phyloP scores from a whole-genome alignment of 176 grass and related monocot genomes.

The Cocos nucifera region DNA sequence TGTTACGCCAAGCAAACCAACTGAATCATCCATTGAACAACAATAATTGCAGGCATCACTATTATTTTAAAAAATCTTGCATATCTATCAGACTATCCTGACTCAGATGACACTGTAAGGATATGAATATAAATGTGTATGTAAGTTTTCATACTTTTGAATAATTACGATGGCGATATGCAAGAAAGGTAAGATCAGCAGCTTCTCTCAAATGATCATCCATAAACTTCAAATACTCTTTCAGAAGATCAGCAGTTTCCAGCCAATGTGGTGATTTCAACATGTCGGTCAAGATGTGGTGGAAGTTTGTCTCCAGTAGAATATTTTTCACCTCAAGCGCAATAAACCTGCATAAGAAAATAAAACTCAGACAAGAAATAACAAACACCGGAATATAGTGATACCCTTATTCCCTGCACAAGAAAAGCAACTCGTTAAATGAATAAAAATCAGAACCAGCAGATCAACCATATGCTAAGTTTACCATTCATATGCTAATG shows the following conservation, averaged over 20 bases:
- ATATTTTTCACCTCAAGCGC: slow-evolving; percentile 96
- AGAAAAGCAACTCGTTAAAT: slow-evolving; percentile 10
- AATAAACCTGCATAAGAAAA: slow-evolving; percentile 50
- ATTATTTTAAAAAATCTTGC: too few species aligned
- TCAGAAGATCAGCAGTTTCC: slow-evolving; percentile 66
- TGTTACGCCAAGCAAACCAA: too few species aligned
- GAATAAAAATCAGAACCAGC: slow-evolving; percentile 3
- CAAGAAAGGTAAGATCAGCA: slow-evolving; percentile 87
- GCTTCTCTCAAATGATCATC: slow-evolving; percentile 97
- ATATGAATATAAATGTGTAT: too few species aligned
- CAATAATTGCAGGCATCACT: too few species aligned
- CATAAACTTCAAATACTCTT: slow-evolving; percentile 92
- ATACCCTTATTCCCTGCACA: neutral
- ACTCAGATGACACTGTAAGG: too few species aligned
- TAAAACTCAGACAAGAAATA: slow-evolving; percentile 14
- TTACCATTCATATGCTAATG: slow-evolving; percentile 85
- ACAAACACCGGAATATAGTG: neutral
- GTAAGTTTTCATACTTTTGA: slow-evolving; percentile 45
- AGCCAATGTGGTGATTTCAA: slow-evolving; percentile 59
- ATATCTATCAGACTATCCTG: too few species aligned
- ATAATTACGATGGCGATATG: slow-evolving; percentile 82
- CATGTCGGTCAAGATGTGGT: slow-evolving; percentile 87
- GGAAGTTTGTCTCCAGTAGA: slow-evolving; percentile 67
- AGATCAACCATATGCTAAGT: neutral
- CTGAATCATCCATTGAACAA: too few species aligned